Evolutionary conservation across 148 eudicot genomes (phyloP).

Genomic region (Dysphania ambrosioides): DNA sequence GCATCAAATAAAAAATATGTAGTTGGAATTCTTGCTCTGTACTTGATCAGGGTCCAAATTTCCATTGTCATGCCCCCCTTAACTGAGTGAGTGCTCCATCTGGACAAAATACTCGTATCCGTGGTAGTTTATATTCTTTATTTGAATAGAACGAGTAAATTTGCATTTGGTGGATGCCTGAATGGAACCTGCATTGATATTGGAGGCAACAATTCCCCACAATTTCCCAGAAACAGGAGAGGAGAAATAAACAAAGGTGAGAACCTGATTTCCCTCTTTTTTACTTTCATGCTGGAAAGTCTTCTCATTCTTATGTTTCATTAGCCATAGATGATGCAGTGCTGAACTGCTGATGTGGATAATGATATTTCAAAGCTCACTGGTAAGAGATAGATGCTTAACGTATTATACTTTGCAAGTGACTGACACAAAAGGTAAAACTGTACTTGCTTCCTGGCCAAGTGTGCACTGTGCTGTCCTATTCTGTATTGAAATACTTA

Average conservation of each 20-base stretch:
- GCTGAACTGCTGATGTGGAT: too few relatives aligned
- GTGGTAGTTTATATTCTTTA: not conserved
- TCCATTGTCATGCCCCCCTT: not conserved
- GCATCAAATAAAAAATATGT: not conserved
- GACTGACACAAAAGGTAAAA: not conserved
- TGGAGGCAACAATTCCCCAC: constrained; percentile 1
- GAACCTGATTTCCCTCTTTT: not conserved
- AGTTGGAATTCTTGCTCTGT: not conserved
- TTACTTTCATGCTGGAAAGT: not conserved
- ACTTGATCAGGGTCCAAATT: not conserved
- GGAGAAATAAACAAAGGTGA: not conserved
- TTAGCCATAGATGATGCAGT: not conserved
- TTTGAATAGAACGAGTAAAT: not conserved
- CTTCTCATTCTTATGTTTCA: not conserved
- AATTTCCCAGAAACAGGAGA: not conserved
- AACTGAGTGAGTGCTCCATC: not conserved
- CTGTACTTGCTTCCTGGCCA: not conserved
- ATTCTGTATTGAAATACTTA: not conserved
- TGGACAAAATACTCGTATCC: not conserved
- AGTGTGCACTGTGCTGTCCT: not conserved
- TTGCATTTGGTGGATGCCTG: not conserved
- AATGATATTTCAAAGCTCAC: not conserved
- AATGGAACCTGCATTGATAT: not conserved
- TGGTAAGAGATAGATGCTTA: not conserved
- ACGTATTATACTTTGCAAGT: constrained; percentile 6